Evolutionary conservation across 208 protist species (phyloP), one percentile per base, ranked within the genome.

Genomic region (Crithidia expoeki): DNA sequence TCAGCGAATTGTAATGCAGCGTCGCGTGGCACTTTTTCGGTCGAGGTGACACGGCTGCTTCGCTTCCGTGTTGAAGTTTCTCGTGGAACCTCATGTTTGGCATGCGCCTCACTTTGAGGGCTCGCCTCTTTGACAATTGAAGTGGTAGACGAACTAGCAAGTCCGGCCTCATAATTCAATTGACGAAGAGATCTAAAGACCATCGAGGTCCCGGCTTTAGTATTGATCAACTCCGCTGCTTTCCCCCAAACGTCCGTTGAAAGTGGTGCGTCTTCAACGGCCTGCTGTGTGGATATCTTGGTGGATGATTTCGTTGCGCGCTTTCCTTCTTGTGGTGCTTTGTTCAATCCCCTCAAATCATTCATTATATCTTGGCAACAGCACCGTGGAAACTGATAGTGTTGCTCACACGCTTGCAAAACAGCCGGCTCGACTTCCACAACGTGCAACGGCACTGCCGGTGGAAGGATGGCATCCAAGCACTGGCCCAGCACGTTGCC

Each of bases 391-490:
- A 92, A 73, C 56, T 88, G 85, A 0, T 60, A 25, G 40, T 89
- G 72, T 42, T 60, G 44, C 34, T 69, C 58, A 42, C 90, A 92
- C 10, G 76, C 83, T 23, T 84, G 67, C 47, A 91, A 47, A 25
- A 95, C 80, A 0, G 85, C 81, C 2, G 85, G 90, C 66, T 95
- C 90, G 58, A 95, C 61, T 65, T 95, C 90, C 47, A 95, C 86
- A 2, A 91, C 57, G 66, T 95, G 86, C 36, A 95, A 66, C n/a
- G 62, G 62, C 6, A 93, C 79, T 17, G 59, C 56, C 16, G 77
- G 7, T 0, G 86, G 65, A 34, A 93, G 73, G 4, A 85, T 44
- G 1, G 59, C 42, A 57, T 95, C 85, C 3, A 95, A 74, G 40
- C 83, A 95, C 50, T 72, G 74, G n/a, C 86, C 90, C 69, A 95